Percentiles rank a stretch among this genome's conserved stretches.
phyloP scores from a whole-genome alignment of 768 basidiomycete genomes.

The Mycena belliarum region DNA sequence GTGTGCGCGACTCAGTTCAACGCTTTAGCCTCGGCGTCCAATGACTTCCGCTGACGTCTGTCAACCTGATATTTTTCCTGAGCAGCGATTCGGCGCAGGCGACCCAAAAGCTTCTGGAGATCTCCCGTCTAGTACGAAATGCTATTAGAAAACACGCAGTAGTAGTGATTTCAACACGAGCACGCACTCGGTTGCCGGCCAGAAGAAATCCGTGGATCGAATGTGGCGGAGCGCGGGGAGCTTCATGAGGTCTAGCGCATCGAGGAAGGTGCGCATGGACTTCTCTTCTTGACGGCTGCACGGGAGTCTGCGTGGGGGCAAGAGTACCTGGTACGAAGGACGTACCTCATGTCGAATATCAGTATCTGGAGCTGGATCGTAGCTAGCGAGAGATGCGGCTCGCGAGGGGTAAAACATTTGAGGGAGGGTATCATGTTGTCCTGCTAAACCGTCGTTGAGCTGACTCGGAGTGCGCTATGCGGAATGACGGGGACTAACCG shows the following conservation, averaged over 20 bases:
- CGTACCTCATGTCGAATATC: neutral
- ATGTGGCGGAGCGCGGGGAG: slow-evolving; percentile 5
- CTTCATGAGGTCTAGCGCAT: neutral
- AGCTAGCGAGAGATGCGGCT: slow-evolving; percentile 1
- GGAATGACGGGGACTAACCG: no score
- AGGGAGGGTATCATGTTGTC: neutral
- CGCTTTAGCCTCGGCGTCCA: neutral
- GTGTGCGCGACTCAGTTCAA: no score
- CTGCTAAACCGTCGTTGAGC: no score
- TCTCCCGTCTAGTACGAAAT: no score
- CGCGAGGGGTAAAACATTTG: neutral
- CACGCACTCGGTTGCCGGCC: slow-evolving; percentile 9
- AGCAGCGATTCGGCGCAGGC: neutral
- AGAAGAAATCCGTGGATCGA: neutral
- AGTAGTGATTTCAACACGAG: no score
- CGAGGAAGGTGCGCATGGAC: neutral
- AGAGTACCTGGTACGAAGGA: neutral
- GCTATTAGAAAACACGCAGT: no score
- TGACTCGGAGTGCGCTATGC: no score
- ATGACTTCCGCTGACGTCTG: neutral
- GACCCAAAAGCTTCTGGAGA: neutral
- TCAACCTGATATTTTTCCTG: neutral
- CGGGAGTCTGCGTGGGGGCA: neutral
- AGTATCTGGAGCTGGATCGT: neutral
- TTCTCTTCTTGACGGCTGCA: neutral